Evolutionary conservation across 306 rosid species (phyloP).

Genomic region (Arachis hypogaea): DNA sequence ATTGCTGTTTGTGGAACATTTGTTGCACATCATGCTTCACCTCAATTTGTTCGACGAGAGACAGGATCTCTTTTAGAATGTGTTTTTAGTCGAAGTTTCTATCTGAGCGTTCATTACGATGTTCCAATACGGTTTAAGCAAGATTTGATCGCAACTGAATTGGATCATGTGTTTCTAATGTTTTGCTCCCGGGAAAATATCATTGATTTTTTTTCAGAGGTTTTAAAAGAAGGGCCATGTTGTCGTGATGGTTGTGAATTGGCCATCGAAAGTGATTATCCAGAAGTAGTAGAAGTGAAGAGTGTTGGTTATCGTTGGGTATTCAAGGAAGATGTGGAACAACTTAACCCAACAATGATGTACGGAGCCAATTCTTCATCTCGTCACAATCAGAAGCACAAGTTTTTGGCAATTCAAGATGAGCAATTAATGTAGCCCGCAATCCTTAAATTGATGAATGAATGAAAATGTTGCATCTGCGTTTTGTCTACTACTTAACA

Average conservation of each 20-base stretch:
- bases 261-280: fast-evolving
- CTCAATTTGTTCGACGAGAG: neutral
- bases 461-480: neutral
- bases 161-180: neutral
- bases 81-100: too few species aligned
- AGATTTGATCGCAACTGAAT: neutral
- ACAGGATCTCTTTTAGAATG: too few species aligned
- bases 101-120: fast-evolving
- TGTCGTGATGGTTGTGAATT: neutral
- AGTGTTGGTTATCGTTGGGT: constrained; percentile 4
- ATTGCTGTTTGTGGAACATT: neutral
- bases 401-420: neutral
- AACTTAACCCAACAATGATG: neutral
- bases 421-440: neutral
- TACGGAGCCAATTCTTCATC: neutral
- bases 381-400: neutral
- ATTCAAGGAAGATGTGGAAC: constrained; percentile 5
- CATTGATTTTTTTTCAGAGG: neutral
- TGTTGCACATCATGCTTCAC: neutral
- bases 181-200: neutral
- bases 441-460: neutral
- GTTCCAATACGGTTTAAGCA: neutral
- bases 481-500: neutral
- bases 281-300: neutral
- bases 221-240: too few species aligned